Evolutionary conservation across 1,284 basidiomycete species (phyloP), one percentile per base, ranked within the genome.

Genomic region (Irpex sp.): DNA sequence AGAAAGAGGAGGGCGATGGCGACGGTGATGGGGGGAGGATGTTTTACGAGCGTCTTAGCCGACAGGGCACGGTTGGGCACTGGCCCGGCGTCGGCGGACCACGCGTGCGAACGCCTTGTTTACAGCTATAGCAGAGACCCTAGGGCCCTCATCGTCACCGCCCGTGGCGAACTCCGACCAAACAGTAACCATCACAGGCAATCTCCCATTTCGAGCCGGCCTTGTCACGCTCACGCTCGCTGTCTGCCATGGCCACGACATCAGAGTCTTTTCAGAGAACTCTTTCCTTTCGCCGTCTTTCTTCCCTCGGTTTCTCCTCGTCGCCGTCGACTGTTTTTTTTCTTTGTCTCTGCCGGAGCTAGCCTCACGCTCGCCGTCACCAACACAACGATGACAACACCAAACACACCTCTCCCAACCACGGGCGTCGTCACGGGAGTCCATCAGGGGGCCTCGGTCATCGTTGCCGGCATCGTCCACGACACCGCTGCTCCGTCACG

Each of bases 11-110:
- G 61, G 67, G 61, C 49, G 72, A 69, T 63, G 68, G 81, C 81
- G 69, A 82, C 81, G 70, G 83, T 80, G 75, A 84, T 77, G 72
- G 81, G 53, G 53, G 53, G 53, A 11, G 53, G 53, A 55, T 55
- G 81, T 72, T 68, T 71, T 67, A 68, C 68, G 72, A 72, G 72
- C 72, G 72, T 67, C 71, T 70, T 69, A 71, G 72, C 70, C 69
- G 71, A 69, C 72, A 70, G 67, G 69, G 69, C 70, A 58, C 69
- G 71, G 68, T 69, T 70, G 71, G 71, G 71, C 73, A 74, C 73
- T 74, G 72, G 66, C 59, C 57, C 63, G 66, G 60, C 66, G 66
- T 65, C 66, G 66, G 64, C 66, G 64, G 66, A 49, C 60, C 64
- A 63, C 60, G 53, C 53, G 53, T 55, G 53, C 53, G 53, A 55